Evolutionary conservation across 306 rosid genomes (phyloP), one percentile per base, ranked within the genome.

Genomic region (Arachis hypogaea): DNA sequence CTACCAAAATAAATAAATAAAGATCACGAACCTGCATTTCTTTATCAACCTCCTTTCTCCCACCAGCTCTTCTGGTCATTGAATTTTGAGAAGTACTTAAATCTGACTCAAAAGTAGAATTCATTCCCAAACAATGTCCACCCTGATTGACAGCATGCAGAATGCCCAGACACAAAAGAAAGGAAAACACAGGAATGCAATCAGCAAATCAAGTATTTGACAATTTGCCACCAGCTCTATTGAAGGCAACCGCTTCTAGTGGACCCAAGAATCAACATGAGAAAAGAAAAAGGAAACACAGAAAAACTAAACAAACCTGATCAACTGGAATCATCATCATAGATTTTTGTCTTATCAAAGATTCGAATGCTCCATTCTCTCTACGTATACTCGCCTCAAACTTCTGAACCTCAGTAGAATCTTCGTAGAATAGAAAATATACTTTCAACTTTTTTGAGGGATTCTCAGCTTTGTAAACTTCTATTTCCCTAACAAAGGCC

Each of bases 281-380:
- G 56, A 72, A 36, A 54, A 72, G 28, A 59, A 11, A 11, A 36
- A 33, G 29, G 45, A 60, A 57, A 7, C 59, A 41, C 14, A 51
- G 11, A 52, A 14, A 11, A 5, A 41, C 61, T 61, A 69, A 64
- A 59, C 73, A 77, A 80, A 91, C 98, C 98, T 86, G 98, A 75
- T 94, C 94, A 78, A 87, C 88, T 59, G 97, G 95, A 79, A 94
- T 89, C 88, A 91, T 91, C 98, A 94, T 94, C 89, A 89, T 78
- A 72, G 97, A 94, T 79, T 94, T 94, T 85, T 91, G 98, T 82
- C 98, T 84, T 66, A 91, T 94, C 78, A 94, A 82, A 80, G 98
- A 94, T 88, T 94, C 98, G 82, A 94, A 94, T 56, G 97, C 98
- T 55, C 90, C 93, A 78, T 94, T 94, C 83, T 94, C 98, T 83